Base-by-base conservation (phyloP, 1,284 basidiomycete genomes). In the Malassezia psittaci region DNA sequence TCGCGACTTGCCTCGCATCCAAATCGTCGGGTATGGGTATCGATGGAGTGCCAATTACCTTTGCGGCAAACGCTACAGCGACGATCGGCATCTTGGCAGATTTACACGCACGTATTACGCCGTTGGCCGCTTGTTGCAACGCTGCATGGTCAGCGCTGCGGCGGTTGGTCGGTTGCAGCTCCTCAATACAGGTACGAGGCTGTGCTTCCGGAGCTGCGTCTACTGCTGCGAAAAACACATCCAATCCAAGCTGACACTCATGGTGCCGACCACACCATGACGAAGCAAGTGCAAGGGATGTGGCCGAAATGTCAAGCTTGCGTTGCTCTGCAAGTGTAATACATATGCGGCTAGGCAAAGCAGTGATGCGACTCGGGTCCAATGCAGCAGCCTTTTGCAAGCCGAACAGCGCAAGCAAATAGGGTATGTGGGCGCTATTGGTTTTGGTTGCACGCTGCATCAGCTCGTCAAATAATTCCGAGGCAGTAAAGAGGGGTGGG, bases 261-360 rank as follows among this genome's bases (percentile, higher is more conserved):
- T 39, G 47, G 5, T 33, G 39, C 7, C 46, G 53, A 5, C 47
- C 53, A 18, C 40, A 42, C 47, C 53, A 54, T 13, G 53, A 44
- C 21, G 53, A 40, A 7, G 53, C 53, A 11, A 48, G 21, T n/a
- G 47, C 46, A 15, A 48, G 47, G 24, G 47, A 11, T 16, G 34
- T 29, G 8, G 29, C 32, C 21, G 24, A 18, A 16, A 33, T 33
- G 38, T 5, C 24, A 2, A 36, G 24, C 6, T 12, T 11, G 35
- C 46, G 10, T n/a, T 35, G 18, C 29, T 32, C 46, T 19, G 46
- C 46, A 38, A 48, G 34, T 24, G 46, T 36, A 9, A n/a, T 19
- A 12, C 15, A 35, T 24, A 48, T 19, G n/a, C 10, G 9, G 18
- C 33, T 11, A 19, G 47, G 47, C 33, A 24, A 11, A 11, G 9